Conservation (phyloP, 2,329 filamentous ascomycete genomes). For the Paracorniculantispora psalliotae region DNA sequence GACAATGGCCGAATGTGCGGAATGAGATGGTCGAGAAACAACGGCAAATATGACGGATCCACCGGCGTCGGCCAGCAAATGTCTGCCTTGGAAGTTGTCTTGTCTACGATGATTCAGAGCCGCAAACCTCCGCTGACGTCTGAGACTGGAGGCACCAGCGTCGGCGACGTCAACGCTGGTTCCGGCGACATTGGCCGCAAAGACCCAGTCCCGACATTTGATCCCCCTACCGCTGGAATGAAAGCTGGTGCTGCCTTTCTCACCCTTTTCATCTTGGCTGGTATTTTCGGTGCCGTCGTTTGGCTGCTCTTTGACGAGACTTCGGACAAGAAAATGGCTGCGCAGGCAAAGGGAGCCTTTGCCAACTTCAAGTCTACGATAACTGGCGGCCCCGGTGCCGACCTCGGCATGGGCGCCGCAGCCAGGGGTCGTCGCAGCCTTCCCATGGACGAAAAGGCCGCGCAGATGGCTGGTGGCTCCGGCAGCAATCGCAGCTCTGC, state of each 20-base stretch:
- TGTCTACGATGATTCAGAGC: constrained; percentile 53
- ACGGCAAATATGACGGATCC: constrained; percentile 51
- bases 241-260: constrained; percentile 62
- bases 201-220: constrained; percentile 23
- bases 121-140: constrained; percentile 40
- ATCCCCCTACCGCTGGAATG: constrained; percentile 50
- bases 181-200: constrained; percentile 41
- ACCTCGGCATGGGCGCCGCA: constrained; percentile 19
- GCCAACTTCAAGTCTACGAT: constrained; percentile 15
- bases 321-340: constrained; percentile 26
- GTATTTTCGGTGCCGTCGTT: constrained; percentile 47
- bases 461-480: constrained; percentile 10
- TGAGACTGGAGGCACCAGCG: constrained; percentile 53
- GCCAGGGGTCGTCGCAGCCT: constrained; percentile 19
- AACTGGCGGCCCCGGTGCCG: constrained; percentile 10
- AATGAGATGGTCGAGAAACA: constrained; percentile 47
- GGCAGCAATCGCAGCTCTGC: constrained; percentile 20
- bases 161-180: constrained; percentile 42
- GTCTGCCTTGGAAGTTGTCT: constrained; percentile 60
- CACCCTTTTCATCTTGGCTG: constrained; percentile 53
- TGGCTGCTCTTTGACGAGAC: constrained; percentile 48
- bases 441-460: constrained; percentile 20
- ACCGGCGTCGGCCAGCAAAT: constrained; percentile 67
- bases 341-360: constrained; percentile 26
- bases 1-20: constrained; percentile 54